These are phyloP conservation scores for Hypholoma fasciculare DNA, from an alignment of 768 basidiomycete genomes.

Conservation along the genomic window DNA sequence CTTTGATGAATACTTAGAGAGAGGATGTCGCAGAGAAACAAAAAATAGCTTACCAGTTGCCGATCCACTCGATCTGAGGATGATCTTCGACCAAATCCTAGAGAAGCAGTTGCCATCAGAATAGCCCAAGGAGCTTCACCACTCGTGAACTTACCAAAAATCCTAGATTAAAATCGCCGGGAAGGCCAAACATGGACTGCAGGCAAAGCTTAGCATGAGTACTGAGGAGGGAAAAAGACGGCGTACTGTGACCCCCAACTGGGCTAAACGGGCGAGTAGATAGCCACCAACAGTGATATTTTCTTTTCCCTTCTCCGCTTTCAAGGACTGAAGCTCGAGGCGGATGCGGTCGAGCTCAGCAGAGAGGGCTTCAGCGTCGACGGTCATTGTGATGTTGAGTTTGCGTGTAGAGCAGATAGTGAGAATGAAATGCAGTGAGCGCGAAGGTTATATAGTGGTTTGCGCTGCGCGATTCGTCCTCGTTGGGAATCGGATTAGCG, in stretches of 20 bases:
- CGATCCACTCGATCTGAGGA: slow-evolving; percentile 79
- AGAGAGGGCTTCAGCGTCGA: slow-evolving; percentile 21
- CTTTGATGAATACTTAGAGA: slow-evolving; percentile 30
- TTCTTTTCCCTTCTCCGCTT: slow-evolving; percentile 36
- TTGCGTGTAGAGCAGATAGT: not conserved
- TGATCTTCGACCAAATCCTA: slow-evolving; percentile 86
- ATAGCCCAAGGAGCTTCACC: not conserved
- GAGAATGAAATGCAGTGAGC: not conserved
- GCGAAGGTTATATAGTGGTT: slow-evolving; percentile 11
- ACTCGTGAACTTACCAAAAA: slow-evolving; percentile 42
- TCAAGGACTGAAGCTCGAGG: slow-evolving; percentile 43
- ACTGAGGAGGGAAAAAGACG: not conserved
- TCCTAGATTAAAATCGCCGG: slow-evolving; percentile 85
- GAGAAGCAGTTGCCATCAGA: not conserved
- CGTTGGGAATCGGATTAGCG: not conserved
- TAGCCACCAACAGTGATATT: slow-evolving; percentile 58
- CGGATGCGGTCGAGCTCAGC: slow-evolving; percentile 39
- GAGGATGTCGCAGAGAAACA: slow-evolving; percentile 36
- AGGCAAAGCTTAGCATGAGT: slow-evolving; percentile 4
- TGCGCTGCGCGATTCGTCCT: not conserved
- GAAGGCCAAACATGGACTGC: slow-evolving; percentile 81
- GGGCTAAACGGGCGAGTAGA: slow-evolving; percentile 59
- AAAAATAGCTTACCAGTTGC: slow-evolving; percentile 60
- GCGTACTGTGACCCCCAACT: slow-evolving; percentile 63
- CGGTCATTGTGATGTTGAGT: slow-evolving; percentile 13